Conservation (phyloP, 2,329 filamentous ascomycete genomes). For the Penicillium concentricum region DNA sequence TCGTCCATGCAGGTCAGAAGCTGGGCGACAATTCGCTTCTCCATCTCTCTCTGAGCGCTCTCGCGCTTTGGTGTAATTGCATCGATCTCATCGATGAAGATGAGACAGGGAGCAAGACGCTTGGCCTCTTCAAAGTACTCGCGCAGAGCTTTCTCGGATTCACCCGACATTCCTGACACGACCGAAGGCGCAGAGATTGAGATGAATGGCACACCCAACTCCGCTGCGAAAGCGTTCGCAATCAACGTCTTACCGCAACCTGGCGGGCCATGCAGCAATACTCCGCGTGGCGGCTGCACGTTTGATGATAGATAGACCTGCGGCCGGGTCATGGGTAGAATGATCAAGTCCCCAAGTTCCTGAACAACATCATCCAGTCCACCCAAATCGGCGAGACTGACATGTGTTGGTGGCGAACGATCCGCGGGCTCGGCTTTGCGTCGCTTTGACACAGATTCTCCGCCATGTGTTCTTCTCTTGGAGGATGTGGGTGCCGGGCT, state of each 20-base stretch:
- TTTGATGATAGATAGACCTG: constrained; percentile 65
- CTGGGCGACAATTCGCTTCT: constrained; percentile 80
- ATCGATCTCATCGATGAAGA: constrained; percentile 93
- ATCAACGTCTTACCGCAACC: constrained; percentile 87
- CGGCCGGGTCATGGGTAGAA: constrained; percentile 68
- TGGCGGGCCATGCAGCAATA: constrained; percentile 78
- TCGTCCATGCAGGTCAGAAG: constrained; percentile 85
- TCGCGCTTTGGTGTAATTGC: constrained; percentile 85
- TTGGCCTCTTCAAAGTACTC: constrained; percentile 88
- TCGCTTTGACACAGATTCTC: constrained; percentile 66
- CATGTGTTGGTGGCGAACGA: constrained; percentile 63
- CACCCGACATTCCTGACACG: constrained; percentile 83
- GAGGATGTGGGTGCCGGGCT: constrained; percentile 30
- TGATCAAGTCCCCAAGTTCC: constrained; percentile 68
- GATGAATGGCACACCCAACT: constrained; percentile 74
- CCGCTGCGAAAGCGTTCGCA: constrained; percentile 74
- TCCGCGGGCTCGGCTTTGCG: constrained; percentile 60
- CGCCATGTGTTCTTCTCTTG: constrained; percentile 61
- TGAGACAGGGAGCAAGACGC: constrained; percentile 77
- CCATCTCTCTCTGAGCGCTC: constrained; percentile 81
- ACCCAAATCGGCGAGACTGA: constrained; percentile 70
- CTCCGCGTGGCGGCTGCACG: constrained; percentile 69
- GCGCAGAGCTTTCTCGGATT: constrained; percentile 81
- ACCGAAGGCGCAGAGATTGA: constrained; percentile 78
- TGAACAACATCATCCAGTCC: constrained; percentile 71